A percentile compares a stretch with the other conserved stretches of the same genome.
phyloP scores from a whole-genome alignment of 2,329 filamentous ascomycete species.

The Aspergillus pseudonomiae region DNA sequence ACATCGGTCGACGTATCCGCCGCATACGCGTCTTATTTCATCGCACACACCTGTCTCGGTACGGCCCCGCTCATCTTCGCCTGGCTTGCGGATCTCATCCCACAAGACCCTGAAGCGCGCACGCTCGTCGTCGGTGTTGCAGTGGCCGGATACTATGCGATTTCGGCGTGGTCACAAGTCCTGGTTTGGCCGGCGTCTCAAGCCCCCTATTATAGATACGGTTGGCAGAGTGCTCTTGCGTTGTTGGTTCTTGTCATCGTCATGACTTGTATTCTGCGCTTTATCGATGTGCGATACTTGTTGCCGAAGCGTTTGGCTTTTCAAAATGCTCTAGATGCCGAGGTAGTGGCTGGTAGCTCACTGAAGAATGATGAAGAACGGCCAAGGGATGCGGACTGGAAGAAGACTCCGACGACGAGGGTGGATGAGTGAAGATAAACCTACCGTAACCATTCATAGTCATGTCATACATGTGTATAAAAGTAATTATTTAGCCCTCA shows the following conservation, averaged over 20 bases:
- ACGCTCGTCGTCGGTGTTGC: background rate
- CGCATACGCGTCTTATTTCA: background rate
- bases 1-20: background rate
- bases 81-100: background rate
- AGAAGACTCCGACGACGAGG: background rate
- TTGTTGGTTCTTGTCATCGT: background rate
- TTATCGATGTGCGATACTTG: background rate
- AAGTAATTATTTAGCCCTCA: too few species aligned
- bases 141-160: background rate
- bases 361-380: background rate
- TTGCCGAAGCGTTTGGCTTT: background rate
- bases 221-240: background rate
- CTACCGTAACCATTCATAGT: background rate
- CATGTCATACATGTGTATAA: background rate
- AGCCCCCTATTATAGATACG: background rate
- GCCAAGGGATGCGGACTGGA: background rate
- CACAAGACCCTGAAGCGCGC: background rate
- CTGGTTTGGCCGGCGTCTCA: conserved; percentile 1
- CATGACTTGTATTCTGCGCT: background rate
- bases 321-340: background rate
- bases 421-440: background rate
- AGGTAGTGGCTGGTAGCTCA: background rate
- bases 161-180: conserved; percentile 1
- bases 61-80: conserved; percentile 1
- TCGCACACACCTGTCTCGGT: background rate